Percentiles rank a stretch among this genome's conserved stretches.
phyloP scores from a whole-genome alignment of 2,329 filamentous ascomycete genomes.

The Penicillium sp. region DNA sequence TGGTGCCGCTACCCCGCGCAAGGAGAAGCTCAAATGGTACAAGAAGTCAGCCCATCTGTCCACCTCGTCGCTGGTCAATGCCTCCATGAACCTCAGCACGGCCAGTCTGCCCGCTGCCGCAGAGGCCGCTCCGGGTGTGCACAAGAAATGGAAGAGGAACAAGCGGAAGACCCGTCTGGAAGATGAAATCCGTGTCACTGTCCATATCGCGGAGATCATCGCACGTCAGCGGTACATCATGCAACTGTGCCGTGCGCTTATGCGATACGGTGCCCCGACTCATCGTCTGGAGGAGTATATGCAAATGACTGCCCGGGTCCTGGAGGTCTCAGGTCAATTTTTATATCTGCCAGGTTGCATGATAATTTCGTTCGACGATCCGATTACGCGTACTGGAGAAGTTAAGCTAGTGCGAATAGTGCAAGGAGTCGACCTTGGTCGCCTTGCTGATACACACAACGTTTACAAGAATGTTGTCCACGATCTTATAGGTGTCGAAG shows the following conservation, averaged over 20 bases:
- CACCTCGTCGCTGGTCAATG: conserved; percentile 37
- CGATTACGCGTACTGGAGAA: conserved; percentile 47
- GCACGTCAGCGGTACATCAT: conserved; percentile 80
- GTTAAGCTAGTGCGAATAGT: conserved; percentile 45
- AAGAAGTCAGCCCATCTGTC: conserved; percentile 38
- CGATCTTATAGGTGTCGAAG: conserved; percentile 47
- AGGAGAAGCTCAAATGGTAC: conserved; percentile 43
- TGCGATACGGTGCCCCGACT: conserved; percentile 89
- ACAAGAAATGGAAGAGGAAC: conserved; percentile 18
- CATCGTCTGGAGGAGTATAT: conserved; percentile 91
- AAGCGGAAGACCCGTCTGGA: conserved; percentile 34
- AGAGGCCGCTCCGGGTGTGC: conserved; percentile 17
- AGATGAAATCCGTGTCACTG: conserved; percentile 58
- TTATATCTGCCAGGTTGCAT: conserved; percentile 91
- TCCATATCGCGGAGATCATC: conserved; percentile 67
- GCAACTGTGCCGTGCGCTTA: conserved; percentile 80
- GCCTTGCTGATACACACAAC: conserved; percentile 45
- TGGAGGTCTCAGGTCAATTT: conserved; percentile 88
- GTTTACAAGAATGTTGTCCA: conserved; percentile 52
- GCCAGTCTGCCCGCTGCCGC: conserved; percentile 29
- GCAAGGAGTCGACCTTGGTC: conserved; percentile 46
- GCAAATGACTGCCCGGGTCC: conserved; percentile 79
- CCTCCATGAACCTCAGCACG: conserved; percentile 36
- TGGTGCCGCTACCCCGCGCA: conserved; percentile 32
- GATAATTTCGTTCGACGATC: conserved; percentile 81